Conservation (phyloP, 768 basidiomycete species). For the Auriscalpium microsporum region DNA sequence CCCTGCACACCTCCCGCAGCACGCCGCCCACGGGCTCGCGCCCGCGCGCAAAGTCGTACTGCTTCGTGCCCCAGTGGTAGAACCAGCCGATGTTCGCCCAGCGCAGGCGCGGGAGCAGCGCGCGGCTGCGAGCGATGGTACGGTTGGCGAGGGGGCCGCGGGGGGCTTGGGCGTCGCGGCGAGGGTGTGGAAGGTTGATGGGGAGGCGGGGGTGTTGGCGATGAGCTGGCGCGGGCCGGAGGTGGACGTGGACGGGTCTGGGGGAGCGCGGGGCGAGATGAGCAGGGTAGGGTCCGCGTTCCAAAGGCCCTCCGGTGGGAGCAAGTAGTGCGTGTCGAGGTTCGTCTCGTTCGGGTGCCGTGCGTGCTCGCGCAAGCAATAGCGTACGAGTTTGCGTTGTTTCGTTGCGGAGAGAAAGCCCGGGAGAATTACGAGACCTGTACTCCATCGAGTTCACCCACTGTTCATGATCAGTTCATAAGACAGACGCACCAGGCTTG, state of each 20-base stretch:
- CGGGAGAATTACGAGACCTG: conserved; percentile 84
- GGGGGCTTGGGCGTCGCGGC: conserved; percentile 50
- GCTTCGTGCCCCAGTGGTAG: conserved; percentile 96
- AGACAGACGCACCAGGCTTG: conserved; percentile 43
- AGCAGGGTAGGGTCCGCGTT: conserved; percentile 30
- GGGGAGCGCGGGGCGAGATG: conserved; percentile 39
- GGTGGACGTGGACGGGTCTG: conserved; percentile 16
- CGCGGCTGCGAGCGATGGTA: conserved; percentile 40
- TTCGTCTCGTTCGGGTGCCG: conserved; percentile 80
- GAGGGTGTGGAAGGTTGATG: conserved; percentile 45
- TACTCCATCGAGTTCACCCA: not conserved
- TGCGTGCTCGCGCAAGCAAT: conserved; percentile 73
- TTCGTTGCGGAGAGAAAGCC: conserved; percentile 50
- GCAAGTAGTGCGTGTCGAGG: conserved; percentile 75
- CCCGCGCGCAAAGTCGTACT: conserved; percentile 79
- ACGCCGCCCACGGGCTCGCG: conserved; percentile 52
- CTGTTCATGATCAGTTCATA: not conserved
- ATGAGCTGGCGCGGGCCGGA: conserved; percentile 59
- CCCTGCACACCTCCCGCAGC: conserved; percentile 50
- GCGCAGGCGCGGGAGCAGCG: conserved; percentile 67
- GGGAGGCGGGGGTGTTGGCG: conserved; percentile 61
- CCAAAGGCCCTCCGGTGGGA: conserved; percentile 79
- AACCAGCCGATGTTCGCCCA: conserved; percentile 97
- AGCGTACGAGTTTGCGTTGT: conserved; percentile 62
- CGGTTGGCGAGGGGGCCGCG: conserved; percentile 55